These are phyloP conservation scores for Cryoendolithus antarcticus DNA, from an alignment of 2,329 filamentous ascomycete species.

Conservation along the genomic window DNA sequence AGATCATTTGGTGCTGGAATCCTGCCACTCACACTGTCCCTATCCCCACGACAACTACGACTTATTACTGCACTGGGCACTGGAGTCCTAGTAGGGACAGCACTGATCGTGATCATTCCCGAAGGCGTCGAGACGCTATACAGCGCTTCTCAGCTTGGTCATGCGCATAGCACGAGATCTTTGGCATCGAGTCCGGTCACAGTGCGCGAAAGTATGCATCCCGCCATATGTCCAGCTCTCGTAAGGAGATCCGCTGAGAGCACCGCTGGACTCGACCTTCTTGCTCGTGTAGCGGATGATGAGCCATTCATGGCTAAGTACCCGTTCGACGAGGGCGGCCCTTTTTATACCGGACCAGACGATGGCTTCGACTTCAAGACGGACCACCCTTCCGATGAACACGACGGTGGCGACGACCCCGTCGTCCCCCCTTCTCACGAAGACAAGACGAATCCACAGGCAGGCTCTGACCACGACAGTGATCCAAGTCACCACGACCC, in stretches of 20 bases:
- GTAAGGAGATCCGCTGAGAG: not conserved
- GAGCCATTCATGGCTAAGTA: not conserved
- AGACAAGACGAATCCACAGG: conserved; percentile 1
- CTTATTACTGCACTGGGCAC: conserved; percentile 86
- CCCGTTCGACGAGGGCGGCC: not conserved
- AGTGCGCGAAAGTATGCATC: not conserved
- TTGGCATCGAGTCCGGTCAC: not conserved
- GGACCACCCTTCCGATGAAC: conserved; percentile 8
- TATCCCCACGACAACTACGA: conserved; percentile 77
- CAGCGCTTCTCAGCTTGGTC: conserved; percentile 29
- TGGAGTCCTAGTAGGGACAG: conserved; percentile 87
- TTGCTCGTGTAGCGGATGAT: not conserved
- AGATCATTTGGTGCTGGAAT: conserved; percentile 92
- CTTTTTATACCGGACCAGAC: conserved; percentile 18
- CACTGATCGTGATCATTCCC: conserved; percentile 92
- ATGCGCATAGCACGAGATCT: conserved; percentile 9
- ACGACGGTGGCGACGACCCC: conserved; percentile 6
- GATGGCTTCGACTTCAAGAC: conserved; percentile 13
- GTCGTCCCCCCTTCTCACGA: not conserved
- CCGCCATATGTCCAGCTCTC: not conserved
- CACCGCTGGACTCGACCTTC: no score
- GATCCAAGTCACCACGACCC: conserved; percentile 35
- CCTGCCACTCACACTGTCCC: conserved; percentile 74
- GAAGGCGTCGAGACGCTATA: conserved; percentile 90
- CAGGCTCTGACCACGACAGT: conserved; percentile 2